These are phyloP conservation scores for Clonostachys chloroleuca DNA, from an alignment of 2,329 filamentous ascomycete species.

Conservation along the genomic window DNA sequence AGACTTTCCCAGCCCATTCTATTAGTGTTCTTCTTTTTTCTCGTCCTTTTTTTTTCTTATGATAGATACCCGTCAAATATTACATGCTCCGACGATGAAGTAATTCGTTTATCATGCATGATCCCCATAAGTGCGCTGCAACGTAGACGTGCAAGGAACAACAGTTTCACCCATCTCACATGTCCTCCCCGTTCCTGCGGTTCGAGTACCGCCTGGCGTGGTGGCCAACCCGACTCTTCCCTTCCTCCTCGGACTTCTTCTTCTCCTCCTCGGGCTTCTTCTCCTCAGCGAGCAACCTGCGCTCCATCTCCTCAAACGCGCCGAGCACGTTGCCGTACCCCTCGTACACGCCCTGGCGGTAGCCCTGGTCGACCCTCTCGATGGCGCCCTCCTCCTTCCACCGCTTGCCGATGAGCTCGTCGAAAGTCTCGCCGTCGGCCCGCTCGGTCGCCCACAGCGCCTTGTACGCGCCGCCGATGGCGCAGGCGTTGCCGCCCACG, in stretches of 20 bases:
- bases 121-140: neutral
- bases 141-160: neutral
- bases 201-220: too few species aligned
- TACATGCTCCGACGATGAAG: conserved; percentile 5
- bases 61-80: conserved; percentile 10
- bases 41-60: neutral
- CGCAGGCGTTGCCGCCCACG: conserved; percentile 92
- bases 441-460: conserved; percentile 88
- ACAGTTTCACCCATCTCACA: too few species aligned
- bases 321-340: conserved; percentile 72
- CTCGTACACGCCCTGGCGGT: conserved; percentile 69
- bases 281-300: conserved; percentile 47
- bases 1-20: too few species aligned
- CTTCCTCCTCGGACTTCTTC: too few species aligned
- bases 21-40: too few species aligned
- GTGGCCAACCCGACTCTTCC: too few species aligned
- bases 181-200: too few species aligned
- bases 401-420: conserved; percentile 75
- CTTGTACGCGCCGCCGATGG: conserved; percentile 91
- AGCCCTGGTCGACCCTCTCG: conserved; percentile 78
- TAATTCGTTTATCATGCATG: too few species aligned
- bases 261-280: conserved; percentile 1
- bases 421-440: conserved; percentile 68
- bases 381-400: conserved; percentile 87
- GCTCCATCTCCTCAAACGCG: conserved; percentile 75